Evolutionary conservation across 768 basidiomycete genomes (phyloP), one percentile per base, ranked within the genome.

Genomic region (Leccinum arenicola): DNA sequence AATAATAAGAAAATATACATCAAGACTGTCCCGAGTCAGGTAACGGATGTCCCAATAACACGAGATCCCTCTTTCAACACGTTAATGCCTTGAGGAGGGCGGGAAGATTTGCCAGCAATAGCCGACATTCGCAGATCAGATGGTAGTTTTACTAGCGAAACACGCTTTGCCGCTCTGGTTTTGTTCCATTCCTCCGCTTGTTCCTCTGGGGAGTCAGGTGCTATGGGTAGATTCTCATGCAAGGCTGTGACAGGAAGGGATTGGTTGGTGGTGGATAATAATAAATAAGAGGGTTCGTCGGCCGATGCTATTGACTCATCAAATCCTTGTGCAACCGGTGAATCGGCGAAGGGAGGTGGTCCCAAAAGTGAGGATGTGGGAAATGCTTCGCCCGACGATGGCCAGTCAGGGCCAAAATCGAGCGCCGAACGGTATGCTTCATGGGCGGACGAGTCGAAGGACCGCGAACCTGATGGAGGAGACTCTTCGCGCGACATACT

Each of bases 161-260:
- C 93, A 9, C 92, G 87, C 64, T 91, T 89, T 14, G 90, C 91
- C 36, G 87, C 88, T 51, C 87, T 85, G 2, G 93, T 95, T 70
- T 86, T 86, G 73, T 91, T 79, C 93, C 93, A 95, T 54, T 88
- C 87, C 70, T 93, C 92, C n/a, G 93, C 91, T 71, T 87, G 80
- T 70, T 93, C 90, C 49, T 82, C 80, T 27, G 70, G 70, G 21
- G 68, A 75, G 66, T 86, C 84, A 17, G 70, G 71, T 31, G 76
- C 77, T 23, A 77, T 78, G 62, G 74, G 77, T 64, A 77, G 78
- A 53, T 74, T 78, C 64, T 84, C 82, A 57, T 80, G 83, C 12
- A 69, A 58, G n/a, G 64, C 60, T 47, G 59, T 36, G 21, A 70
- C 65, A 43, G 52, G 65, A 12, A 70, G 62, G 27, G 61, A 63